phyloP scores from a whole-genome alignment of 495 filamentous ascomycete genomes.

The Tuber indicum region DNA sequence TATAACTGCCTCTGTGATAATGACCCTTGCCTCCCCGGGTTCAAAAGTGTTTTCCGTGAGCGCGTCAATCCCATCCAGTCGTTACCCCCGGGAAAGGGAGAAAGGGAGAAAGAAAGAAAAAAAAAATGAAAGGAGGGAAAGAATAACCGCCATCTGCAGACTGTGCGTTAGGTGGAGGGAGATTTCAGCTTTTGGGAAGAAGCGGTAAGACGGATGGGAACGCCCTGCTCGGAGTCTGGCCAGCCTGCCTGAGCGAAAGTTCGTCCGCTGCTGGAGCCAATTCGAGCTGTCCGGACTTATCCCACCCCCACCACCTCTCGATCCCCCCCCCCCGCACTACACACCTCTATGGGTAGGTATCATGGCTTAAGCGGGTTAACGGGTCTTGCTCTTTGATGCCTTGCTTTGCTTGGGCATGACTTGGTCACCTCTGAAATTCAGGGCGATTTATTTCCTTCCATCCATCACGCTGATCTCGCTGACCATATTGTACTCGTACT shows the following conservation, averaged over 20 bases:
- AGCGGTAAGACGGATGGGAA: slow-evolving; percentile 16
- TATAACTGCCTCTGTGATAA: slow-evolving; percentile 3
- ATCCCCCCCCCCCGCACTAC: not conserved
- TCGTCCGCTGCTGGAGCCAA: not conserved
- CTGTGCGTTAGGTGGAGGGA: slow-evolving; percentile 9
- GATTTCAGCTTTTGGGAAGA: slow-evolving; percentile 8
- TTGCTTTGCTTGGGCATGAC: not conserved
- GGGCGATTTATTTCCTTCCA: not conserved
- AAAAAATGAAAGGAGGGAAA: not conserved
- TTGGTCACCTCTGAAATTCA: not conserved
- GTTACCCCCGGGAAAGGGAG: not conserved
- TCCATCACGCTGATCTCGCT: not conserved
- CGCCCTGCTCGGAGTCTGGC: slow-evolving; percentile 9
- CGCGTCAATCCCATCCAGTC: slow-evolving; percentile 1
- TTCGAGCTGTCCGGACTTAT: not conserved
- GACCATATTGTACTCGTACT: too few relatives aligned
- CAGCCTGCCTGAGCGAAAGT: not conserved
- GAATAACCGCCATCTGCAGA: slow-evolving; percentile 9
- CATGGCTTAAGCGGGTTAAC: not conserved
- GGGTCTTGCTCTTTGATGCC: not conserved
- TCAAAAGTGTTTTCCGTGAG: slow-evolving; percentile 10
- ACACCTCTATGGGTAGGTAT: not conserved
- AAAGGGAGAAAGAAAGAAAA: slow-evolving; percentile 3
- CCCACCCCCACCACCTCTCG: not conserved
- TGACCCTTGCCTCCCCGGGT: slow-evolving; percentile 9